These are phyloP conservation scores for Blastomyces percursus DNA, from an alignment of 2,329 filamentous ascomycete species.

Conservation along the genomic window DNA sequence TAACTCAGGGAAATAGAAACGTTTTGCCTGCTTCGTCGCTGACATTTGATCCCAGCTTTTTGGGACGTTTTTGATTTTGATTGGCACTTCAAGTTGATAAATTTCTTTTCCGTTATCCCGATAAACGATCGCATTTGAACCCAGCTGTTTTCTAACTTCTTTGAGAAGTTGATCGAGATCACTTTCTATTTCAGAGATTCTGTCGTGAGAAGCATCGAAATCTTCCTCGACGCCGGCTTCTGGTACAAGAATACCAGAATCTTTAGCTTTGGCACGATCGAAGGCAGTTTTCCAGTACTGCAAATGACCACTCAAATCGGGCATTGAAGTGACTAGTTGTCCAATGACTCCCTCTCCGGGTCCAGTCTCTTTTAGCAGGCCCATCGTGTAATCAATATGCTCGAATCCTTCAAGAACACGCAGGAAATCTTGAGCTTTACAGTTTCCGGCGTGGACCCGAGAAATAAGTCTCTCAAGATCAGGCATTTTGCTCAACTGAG, in stretches of 20 bases:
- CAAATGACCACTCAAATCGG: slow-evolving; percentile 62
- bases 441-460: slow-evolving; percentile 83
- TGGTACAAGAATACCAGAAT: slow-evolving; percentile 73
- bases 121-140: slow-evolving; percentile 61
- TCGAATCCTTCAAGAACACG: slow-evolving; percentile 92
- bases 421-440: slow-evolving; percentile 83
- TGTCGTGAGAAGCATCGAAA: slow-evolving; percentile 73
- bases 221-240: slow-evolving; percentile 80
- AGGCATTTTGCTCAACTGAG: slow-evolving; percentile 80
- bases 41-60: slow-evolving; percentile 94
- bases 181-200: slow-evolving; percentile 62
- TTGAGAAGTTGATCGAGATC: slow-evolving; percentile 62
- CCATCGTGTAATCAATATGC: slow-evolving; percentile 92
- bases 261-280: slow-evolving; percentile 65
- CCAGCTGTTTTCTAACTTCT: slow-evolving; percentile 60
- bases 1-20: slow-evolving; percentile 84
- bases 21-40: slow-evolving; percentile 75
- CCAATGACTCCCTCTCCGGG: slow-evolving; percentile 76
- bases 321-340: slow-evolving; percentile 74
- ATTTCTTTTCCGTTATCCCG: slow-evolving; percentile 92
- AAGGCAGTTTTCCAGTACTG: slow-evolving; percentile 87
- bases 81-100: slow-evolving; percentile 83
- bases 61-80: slow-evolving; percentile 71
- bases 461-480: slow-evolving; percentile 92
- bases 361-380: slow-evolving; percentile 60